Evolutionary conservation across 352 stramenopile genomes (phyloP).

Genomic region (Pythium angustatum): DNA sequence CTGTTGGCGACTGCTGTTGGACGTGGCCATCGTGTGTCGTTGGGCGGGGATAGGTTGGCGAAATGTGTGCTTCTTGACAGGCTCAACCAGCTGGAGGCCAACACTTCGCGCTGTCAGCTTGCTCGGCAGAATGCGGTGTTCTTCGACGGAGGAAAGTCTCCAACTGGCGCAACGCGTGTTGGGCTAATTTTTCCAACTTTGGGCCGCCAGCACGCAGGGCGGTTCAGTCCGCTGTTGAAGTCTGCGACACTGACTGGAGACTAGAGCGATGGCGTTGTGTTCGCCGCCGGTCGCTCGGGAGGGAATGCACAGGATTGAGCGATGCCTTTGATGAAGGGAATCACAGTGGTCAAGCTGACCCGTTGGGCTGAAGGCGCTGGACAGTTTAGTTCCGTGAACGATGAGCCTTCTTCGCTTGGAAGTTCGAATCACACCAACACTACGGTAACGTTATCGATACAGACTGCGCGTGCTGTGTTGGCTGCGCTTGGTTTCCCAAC

Average conservation of each 20-base stretch:
- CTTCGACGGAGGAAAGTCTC: not conserved
- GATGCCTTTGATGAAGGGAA: too few species aligned
- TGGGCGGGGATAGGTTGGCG: not conserved
- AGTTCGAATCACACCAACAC: not conserved
- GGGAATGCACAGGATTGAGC: not conserved
- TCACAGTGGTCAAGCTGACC: not conserved
- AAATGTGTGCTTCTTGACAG: not conserved
- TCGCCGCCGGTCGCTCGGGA: not conserved
- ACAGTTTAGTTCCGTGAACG: not conserved
- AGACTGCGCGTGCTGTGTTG: too few species aligned
- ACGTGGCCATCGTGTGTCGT: constrained; percentile 3
- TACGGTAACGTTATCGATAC: not conserved
- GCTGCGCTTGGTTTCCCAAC: not conserved
- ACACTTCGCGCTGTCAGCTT: not conserved
- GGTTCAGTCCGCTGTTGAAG: not conserved
- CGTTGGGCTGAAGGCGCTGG: not conserved
- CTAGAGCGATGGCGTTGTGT: not conserved
- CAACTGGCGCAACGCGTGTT: not conserved
- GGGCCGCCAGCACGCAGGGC: not conserved
- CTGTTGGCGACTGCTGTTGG: constrained; percentile 19
- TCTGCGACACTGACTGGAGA: not conserved
- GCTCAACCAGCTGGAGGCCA: constrained; percentile 9
- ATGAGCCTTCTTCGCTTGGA: not conserved
- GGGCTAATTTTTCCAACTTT: not conserved
- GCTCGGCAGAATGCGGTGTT: not conserved